These are phyloP conservation scores for Davidsoniella virescens DNA, from an alignment of 2,329 filamentous ascomycete species.

Conservation along the genomic window DNA sequence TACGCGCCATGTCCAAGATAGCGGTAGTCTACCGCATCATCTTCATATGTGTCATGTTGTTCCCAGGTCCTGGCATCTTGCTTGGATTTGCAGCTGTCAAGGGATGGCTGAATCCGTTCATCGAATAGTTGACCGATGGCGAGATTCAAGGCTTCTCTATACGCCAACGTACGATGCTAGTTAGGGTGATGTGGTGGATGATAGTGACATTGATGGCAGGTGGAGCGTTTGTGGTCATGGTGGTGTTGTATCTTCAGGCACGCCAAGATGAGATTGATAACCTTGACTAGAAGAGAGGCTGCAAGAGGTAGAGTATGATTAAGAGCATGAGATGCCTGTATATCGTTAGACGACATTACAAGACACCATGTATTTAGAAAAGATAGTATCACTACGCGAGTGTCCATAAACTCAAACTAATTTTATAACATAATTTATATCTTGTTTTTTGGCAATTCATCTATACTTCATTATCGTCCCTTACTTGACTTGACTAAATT, in stretches of 20 bases:
- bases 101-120: conserved; percentile 1
- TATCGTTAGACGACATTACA: too few relatives aligned
- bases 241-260: conserved; percentile 1
- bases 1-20: background rate
- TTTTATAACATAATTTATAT: too few relatives aligned
- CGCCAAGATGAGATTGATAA: background rate
- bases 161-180: conserved; percentile 4
- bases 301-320: too few relatives aligned
- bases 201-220: conserved; percentile 3
- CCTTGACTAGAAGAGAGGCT: too few relatives aligned
- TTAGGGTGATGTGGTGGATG: conserved; percentile 6
- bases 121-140: conserved; percentile 1
- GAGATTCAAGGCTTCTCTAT: conserved; percentile 3
- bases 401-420: too few relatives aligned
- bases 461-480: too few relatives aligned
- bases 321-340: too few relatives aligned
- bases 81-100: conserved; percentile 2
- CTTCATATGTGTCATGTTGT: background rate
- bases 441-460: too few relatives aligned
- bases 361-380: too few relatives aligned
- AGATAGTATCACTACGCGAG: too few relatives aligned
- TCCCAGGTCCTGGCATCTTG: conserved; percentile 4
- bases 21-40: conserved; percentile 4
- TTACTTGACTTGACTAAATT: too few relatives aligned
- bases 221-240: conserved; percentile 8